Base-by-base conservation (phyloP, 352 stramenopile genomes). In the Pythium scleroteichum region DNA sequence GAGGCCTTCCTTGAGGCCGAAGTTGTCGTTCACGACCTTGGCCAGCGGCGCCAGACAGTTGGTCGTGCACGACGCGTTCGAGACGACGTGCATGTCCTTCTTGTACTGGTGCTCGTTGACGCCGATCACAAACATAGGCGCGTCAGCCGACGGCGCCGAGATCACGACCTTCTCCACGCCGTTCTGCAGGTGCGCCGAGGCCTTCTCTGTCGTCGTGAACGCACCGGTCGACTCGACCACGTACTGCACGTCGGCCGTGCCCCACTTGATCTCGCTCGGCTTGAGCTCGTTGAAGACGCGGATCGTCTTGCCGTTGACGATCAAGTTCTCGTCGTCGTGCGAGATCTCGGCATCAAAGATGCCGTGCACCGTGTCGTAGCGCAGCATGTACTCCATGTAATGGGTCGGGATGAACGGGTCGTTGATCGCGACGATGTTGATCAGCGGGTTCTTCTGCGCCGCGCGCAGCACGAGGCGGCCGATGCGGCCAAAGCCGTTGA, bases 401-500 rank as follows among this genome's bases (percentile, higher is more conserved):
- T 99, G 91, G 41, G 95, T 85, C 47, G 88, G 85, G 62, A 98
- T 96, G 77, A 98, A 98, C 42, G 92, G 92, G 71, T 98, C 94
- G 68, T 98, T 98, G 70, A 98, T 95, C 8, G 93, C 94, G 3
- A 97, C 90, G 51, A 98, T 76, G 57, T 97, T 91, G 65, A 97
- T 89, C 14, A 90, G 55, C 13, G 87, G 87, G 71, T 97, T 96
- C 26, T 62, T 72, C 83, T 94, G 68, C 24, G 94, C 93, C 40
- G 94, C 90, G 50, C 96, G 92, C 59, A 98, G 88, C 46, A 99
- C 96, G 35, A 99, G 85, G 83, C 97, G 90, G 44, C 97, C 97
- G 60, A 99, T 99, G 66, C 97, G 94, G 58, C 97, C 97, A 70
- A 99, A 99, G 45, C 97, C 97, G 73, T 99, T 99, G 87, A 99